Conservation (phyloP, 345 rosid species). For the Odontarrhena argentea region DNA sequence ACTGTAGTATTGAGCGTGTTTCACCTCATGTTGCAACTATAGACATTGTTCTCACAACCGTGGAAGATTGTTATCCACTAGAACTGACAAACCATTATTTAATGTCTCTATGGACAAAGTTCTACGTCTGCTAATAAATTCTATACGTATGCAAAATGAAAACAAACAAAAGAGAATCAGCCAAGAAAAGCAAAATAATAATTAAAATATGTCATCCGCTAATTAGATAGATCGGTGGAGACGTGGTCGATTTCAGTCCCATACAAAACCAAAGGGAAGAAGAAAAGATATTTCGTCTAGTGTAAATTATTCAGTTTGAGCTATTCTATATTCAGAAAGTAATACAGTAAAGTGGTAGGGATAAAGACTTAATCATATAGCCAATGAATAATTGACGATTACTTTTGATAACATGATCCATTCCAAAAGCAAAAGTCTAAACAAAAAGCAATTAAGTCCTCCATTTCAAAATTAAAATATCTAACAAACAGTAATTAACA, state of each 20-base stretch:
- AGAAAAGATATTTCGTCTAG: background rate
- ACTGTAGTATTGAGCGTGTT: conserved; percentile 4
- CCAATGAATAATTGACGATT: background rate
- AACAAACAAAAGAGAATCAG: background rate
- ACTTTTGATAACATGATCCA: background rate
- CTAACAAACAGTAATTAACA: conserved; percentile 17
- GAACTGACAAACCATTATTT: conserved; percentile 2
- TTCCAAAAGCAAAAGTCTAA: conserved; percentile 1
- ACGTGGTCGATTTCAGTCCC: conserved; percentile 29
- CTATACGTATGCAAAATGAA: too few species aligned
- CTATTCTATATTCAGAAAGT: conserved; percentile 10
- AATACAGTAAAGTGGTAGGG: conserved; percentile 17
- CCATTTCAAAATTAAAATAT: background rate
- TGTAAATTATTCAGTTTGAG: conserved; percentile 13
- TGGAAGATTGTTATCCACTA: conserved; percentile 32
- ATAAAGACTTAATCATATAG: conserved; percentile 9
- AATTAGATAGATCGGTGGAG: conserved; percentile 1
- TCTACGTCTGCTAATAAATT: background rate
- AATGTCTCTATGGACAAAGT: background rate
- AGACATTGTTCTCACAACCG: conserved; percentile 18
- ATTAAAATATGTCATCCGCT: background rate
- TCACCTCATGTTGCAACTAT: conserved; percentile 15
- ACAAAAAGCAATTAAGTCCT: conserved; percentile 10
- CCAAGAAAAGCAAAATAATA: background rate
- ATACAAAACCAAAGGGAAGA: background rate